Conservation (phyloP, 805 yeast species). For the Yarrowia sp. region DNA sequence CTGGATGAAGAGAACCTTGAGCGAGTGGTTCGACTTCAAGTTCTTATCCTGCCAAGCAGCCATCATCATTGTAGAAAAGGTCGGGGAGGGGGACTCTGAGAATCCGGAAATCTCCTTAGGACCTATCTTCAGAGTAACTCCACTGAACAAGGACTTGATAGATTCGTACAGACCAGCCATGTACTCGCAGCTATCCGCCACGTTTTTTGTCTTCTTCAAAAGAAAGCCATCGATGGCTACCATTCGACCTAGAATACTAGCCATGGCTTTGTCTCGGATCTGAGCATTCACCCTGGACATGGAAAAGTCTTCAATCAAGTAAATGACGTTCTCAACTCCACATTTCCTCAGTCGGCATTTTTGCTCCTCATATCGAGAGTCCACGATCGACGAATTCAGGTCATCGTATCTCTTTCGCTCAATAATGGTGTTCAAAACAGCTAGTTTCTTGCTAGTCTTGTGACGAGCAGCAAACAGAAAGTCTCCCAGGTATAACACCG, state of each 20-base stretch:
- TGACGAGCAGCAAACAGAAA: conserved; percentile 83
- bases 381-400: conserved; percentile 73
- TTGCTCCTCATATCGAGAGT: conserved; percentile 87
- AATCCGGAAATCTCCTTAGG: not conserved
- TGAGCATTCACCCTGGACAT: conserved; percentile 61
- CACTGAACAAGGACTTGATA: conserved; percentile 42
- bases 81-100: too few relatives aligned
- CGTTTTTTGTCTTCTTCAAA: conserved; percentile 61
- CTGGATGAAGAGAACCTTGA: conserved; percentile 68
- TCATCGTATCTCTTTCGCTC: conserved; percentile 91
- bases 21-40: conserved; percentile 50
- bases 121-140: conserved; percentile 38
- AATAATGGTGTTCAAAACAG: conserved; percentile 73
- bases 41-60: conserved; percentile 39
- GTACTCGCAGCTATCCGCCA: conserved; percentile 70
- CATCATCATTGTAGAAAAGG: not conserved
- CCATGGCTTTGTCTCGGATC: not conserved
- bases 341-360: conserved; percentile 69
- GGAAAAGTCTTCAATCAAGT: conserved; percentile 80
- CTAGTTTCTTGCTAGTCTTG: conserved; percentile 53
- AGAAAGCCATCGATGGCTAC: conserved; percentile 54
- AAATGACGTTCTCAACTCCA: conserved; percentile 63
- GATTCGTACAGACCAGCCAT: conserved; percentile 49
- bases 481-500: conserved; percentile 70
- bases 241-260: not conserved